A percentile compares a stretch with the other conserved stretches of the same genome.
Conservation (phyloP, 176 grass and related monocot genomes). For the Eragrostis curvula region DNA sequence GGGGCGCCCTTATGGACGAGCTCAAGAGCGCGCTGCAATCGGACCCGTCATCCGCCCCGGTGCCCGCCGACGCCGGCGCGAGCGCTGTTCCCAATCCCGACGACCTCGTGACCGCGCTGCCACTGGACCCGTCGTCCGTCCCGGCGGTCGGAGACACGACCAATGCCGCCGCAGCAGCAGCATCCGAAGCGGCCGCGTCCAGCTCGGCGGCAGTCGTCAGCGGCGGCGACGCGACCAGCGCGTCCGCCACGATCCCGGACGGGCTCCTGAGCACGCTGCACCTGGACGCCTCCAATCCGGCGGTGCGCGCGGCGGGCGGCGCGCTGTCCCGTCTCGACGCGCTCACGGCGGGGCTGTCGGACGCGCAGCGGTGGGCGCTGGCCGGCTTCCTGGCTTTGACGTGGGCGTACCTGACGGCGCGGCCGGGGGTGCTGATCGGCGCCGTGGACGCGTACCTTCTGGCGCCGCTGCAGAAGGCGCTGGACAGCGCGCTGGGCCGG, state of each 20-base stretch:
- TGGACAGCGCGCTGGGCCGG: constrained; percentile 73
- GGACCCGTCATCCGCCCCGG: constrained; percentile 14
- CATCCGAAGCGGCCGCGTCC: not conserved
- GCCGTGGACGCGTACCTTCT: constrained; percentile 84
- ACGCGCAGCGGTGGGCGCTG: constrained; percentile 61
- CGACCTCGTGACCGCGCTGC: constrained; percentile 28
- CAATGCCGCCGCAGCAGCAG: not conserved
- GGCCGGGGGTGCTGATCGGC: constrained; percentile 79
- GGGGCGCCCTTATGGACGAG: constrained; percentile 27
- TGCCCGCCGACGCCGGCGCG: not conserved
- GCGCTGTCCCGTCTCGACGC: constrained; percentile 47
- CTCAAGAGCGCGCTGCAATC: constrained; percentile 37
- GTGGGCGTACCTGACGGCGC: constrained; percentile 89
- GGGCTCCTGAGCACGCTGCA: constrained; percentile 35
- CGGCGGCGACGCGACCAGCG: not conserved
- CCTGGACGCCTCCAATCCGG: constrained; percentile 53
- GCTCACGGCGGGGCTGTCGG: constrained; percentile 52
- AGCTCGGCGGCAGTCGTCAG: not conserved
- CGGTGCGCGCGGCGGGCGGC: constrained; percentile 12
- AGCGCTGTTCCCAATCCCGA: not conserved
- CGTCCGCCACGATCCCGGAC: not conserved
- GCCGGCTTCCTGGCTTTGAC: constrained; percentile 39
- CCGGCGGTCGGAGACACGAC: not conserved
- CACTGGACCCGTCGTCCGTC: not conserved
- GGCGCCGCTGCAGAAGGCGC: constrained; percentile 77